Base-by-base conservation (phyloP, 2,329 filamentous ascomycete genomes). In the Aspergillus versicolor region DNA sequence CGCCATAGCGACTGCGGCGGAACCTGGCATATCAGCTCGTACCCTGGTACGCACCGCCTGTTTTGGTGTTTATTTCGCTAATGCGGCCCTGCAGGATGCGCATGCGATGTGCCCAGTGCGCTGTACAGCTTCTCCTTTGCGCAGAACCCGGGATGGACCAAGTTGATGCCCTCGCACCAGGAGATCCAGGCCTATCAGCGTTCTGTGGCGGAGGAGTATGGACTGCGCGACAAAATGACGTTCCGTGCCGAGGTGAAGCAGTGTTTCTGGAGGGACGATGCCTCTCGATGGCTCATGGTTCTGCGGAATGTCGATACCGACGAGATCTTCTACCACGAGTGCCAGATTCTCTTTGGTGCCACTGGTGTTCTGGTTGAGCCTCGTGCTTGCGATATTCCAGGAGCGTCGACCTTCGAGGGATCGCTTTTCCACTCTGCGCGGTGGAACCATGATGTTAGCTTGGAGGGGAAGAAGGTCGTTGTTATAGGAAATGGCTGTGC, bases 11-110 rank as follows among this genome's bases (percentile, higher is more conserved):
- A 77, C 3, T 73, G 84, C 19, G 86, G 85, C 22, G 86, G 86
- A 11, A 87, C 85, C 1, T 88, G 86, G 86, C 78, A 79, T 66
- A 78, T 79, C 49, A 88, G 86, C 67, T 73, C 77, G 27, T 88
- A 88, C 68, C 85, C 82, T 34, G 81, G 67, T 67, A 17, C 22
- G 43, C n/a, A 17, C 41, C 24, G 3, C 3, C 5, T 34, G 11
- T 38, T 12, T 24, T n/a, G 12, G 12, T 4, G 19, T 6, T 12
- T 19, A 17, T 19, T 21, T 3, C 27, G 8, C 7, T 77, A 41
- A 38, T 9, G 7, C 4, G 17, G 15, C 34, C 11, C 5, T 15
- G 6, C 32, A 57, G 82, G 77, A 19, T 80, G 78, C 58, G 81
- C 75, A 55, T 82, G 79, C 62, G 80, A 82, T 67, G 78, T 83